Conservation (phyloP, 768 basidiomycete species). For the Omphalotus guepiniiformis region DNA sequence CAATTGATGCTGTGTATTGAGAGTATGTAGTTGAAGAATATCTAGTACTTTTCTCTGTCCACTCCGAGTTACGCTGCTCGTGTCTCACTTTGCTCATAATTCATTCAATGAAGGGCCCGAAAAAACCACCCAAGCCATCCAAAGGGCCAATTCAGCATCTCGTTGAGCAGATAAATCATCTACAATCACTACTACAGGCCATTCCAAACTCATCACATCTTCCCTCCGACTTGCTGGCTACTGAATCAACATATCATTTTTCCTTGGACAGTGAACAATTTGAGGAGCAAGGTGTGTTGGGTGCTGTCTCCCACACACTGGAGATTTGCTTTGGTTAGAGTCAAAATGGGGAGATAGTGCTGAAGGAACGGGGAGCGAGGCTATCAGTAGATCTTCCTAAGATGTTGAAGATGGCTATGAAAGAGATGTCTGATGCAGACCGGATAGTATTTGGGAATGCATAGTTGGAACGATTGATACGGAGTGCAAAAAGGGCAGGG, state of each 20-base stretch:
- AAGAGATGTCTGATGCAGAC: slow-evolving; percentile 5
- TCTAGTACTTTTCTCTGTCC: too few species aligned
- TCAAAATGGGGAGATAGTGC: not conserved
- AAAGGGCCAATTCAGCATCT: too few species aligned
- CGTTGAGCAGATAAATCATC: too few species aligned
- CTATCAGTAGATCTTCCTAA: not conserved
- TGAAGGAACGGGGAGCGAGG: not conserved
- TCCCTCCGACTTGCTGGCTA: too few species aligned
- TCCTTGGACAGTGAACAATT: not conserved
- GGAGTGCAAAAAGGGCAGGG: not conserved
- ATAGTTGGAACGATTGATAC: slow-evolving; percentile 7
- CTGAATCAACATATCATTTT: slow-evolving; percentile 1
- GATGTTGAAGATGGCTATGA: slow-evolving; percentile 5
- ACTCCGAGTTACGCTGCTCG: too few species aligned
- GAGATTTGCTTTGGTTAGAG: slow-evolving; percentile 3
- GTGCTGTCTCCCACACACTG: not conserved
- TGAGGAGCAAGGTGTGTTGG: slow-evolving; percentile 2
- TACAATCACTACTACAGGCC: too few species aligned
- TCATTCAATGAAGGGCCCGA: too few species aligned
- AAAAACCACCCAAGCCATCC: too few species aligned
- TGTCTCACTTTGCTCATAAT: too few species aligned
- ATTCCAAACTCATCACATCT: too few species aligned
- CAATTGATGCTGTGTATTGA: too few species aligned
- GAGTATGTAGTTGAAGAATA: too few species aligned
- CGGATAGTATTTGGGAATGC: slow-evolving; percentile 1